These are phyloP conservation scores for Aurantiochytrium sp. DNA, from an alignment of 108 stramenopile species.

Conservation along the genomic window DNA sequence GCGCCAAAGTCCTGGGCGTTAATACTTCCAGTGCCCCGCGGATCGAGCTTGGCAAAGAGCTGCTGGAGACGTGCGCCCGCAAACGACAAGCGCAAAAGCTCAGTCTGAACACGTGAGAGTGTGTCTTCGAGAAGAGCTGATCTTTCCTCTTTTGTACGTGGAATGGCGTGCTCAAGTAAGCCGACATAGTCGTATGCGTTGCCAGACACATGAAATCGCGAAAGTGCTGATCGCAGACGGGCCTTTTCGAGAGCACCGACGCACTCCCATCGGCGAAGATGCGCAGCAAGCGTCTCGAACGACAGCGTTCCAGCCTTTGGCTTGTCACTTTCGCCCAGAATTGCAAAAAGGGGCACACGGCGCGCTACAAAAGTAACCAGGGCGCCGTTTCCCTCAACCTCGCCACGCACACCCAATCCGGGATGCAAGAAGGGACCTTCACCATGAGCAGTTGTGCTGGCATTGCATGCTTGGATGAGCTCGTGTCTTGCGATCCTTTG, in stretches of 20 bases:
- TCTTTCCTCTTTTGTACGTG: neutral
- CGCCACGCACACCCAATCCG: too few relatives aligned
- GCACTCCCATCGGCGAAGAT: neutral
- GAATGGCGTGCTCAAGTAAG: neutral
- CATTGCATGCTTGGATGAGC: too few relatives aligned
- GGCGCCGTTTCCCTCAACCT: too few relatives aligned
- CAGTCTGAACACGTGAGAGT: neutral
- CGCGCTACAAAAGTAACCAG: too few relatives aligned
- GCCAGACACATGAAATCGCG: neutral
- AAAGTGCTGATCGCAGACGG: neutral
- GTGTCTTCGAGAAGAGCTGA: neutral
- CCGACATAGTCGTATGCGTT: neutral
- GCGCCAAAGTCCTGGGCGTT: neutral
- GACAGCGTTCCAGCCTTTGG: neutral
- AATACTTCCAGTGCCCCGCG: neutral
- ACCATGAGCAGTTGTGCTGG: too few relatives aligned
- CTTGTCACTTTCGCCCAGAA: neutral
- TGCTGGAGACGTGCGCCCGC: neutral
- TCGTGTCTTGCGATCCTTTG: too few relatives aligned
- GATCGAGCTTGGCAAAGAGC: neutral
- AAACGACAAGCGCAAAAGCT: neutral
- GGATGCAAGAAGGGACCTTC: too few relatives aligned
- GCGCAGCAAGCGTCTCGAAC: neutral
- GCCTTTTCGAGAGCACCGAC: neutral
- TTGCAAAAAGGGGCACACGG: too few relatives aligned